Conservation (phyloP, 495 filamentous ascomycete genomes). For the Lasiosphaeria ovina region DNA sequence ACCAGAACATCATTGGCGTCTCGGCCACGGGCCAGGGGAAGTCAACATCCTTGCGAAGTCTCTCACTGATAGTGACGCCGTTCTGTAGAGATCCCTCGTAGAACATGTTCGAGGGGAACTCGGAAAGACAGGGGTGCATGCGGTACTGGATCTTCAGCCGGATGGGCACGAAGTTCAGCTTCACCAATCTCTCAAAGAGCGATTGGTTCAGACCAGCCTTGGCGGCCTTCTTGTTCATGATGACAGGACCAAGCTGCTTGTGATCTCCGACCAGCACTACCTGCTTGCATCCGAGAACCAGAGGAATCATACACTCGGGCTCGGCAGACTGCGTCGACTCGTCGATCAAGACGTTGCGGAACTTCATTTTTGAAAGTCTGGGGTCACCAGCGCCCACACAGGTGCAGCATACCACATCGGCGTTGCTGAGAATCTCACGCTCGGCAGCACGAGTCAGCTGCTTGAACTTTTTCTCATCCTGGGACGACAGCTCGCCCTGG, state of each 20-base stretch:
- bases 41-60: slow-evolving; percentile 89
- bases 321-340: slow-evolving; percentile 99
- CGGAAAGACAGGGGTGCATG: slow-evolving; percentile 97
- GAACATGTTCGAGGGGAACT: slow-evolving; percentile 99
- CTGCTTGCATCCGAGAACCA: slow-evolving; percentile 97
- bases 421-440: slow-evolving; percentile 91
- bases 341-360: slow-evolving; percentile 96
- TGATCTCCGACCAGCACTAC: slow-evolving; percentile 97
- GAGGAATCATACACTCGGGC: slow-evolving; percentile 98
- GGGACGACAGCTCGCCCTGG: slow-evolving; percentile 86
- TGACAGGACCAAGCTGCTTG: slow-evolving; percentile 96
- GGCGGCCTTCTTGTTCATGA: slow-evolving; percentile 99
- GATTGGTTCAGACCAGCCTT: slow-evolving; percentile 97
- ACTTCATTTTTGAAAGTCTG: slow-evolving; percentile 91
- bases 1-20: slow-evolving; percentile 99
- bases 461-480: slow-evolving; percentile 98
- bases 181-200: slow-evolving; percentile 94
- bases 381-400: slow-evolving; percentile 98
- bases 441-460: slow-evolving; percentile 90
- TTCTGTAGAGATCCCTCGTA: slow-evolving; percentile 98
- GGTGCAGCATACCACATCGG: slow-evolving; percentile 98
- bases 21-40: slow-evolving; percentile 97
- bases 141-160: slow-evolving; percentile 97
- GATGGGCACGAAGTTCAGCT: slow-evolving; percentile 87
- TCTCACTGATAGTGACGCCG: slow-evolving; percentile 85